These are phyloP conservation scores for Saturnispora sanitii DNA, from an alignment of 805 yeast species.

Conservation along the genomic window DNA sequence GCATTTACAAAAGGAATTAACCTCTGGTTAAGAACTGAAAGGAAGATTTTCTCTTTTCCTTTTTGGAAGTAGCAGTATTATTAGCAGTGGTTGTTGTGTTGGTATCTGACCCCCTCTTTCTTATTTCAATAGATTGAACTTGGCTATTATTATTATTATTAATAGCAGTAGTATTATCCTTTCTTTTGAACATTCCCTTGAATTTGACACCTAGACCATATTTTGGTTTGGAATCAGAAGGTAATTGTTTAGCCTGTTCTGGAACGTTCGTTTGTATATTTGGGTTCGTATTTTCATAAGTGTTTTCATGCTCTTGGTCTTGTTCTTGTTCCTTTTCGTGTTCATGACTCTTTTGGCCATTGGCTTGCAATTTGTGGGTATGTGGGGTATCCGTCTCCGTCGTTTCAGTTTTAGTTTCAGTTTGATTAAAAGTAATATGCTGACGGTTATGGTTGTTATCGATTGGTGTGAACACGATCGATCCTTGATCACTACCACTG, in stretches of 20 bases:
- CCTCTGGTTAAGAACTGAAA: constrained; percentile 1
- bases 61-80: not conserved
- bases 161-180: not conserved
- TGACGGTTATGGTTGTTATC: not conserved
- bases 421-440: not conserved
- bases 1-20: too few relatives aligned
- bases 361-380: too few relatives aligned
- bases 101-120: not conserved
- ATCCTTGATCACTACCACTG: constrained; percentile 1
- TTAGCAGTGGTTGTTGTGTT: not conserved
- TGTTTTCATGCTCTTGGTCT: too few relatives aligned
- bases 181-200: constrained; percentile 7
- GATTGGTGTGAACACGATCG: constrained; percentile 4
- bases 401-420: too few relatives aligned
- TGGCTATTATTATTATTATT: not conserved
- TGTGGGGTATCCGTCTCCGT: too few relatives aligned
- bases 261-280: not conserved
- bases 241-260: not conserved
- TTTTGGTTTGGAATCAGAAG: not conserved
- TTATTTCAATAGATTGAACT: not conserved
- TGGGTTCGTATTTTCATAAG: not conserved
- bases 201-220: constrained; percentile 6
- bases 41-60: constrained; percentile 6
- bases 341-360: too few relatives aligned
- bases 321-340: too few relatives aligned